Conservation (phyloP, 768 basidiomycete genomes). For the Calvatia gigantea region DNA sequence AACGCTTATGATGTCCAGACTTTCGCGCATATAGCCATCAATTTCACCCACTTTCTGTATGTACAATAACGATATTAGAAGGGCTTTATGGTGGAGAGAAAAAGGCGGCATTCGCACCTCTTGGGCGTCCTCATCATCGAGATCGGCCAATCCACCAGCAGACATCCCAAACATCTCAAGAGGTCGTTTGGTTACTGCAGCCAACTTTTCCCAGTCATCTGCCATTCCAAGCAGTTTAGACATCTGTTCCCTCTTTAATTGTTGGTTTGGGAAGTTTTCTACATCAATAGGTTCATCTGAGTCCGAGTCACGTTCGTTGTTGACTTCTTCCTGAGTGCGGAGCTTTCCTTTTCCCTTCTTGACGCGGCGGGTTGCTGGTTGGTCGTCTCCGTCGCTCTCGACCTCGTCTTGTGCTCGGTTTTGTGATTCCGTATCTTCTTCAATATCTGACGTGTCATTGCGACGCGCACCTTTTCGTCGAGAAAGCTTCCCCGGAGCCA, state of each 20-base stretch:
- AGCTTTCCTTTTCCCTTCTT: constrained; percentile 32
- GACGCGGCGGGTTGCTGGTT: constrained; percentile 22
- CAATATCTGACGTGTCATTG: constrained; percentile 57
- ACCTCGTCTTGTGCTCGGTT: constrained; percentile 38
- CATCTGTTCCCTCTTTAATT: constrained; percentile 52
- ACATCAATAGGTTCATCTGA: constrained; percentile 58
- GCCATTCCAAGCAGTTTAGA: constrained; percentile 53
- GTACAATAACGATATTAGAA: constrained; percentile 6
- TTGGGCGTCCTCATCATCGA: constrained; percentile 47
- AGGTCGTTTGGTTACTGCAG: constrained; percentile 40
- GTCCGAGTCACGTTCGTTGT: constrained; percentile 20
- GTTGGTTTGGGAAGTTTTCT: constrained; percentile 61
- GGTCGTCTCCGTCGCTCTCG: constrained; percentile 39
- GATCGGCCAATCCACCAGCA: constrained; percentile 59
- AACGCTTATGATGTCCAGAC: constrained; percentile 64
- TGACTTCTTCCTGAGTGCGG: constrained; percentile 21
- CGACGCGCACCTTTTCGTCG: constrained; percentile 35
- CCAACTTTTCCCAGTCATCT: constrained; percentile 59
- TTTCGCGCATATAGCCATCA: constrained; percentile 63
- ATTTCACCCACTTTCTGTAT: constrained; percentile 58
- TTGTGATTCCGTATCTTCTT: constrained; percentile 45
- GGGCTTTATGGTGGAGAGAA: neutral
- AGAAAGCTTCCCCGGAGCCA: constrained; percentile 37
- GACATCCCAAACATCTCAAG: constrained; percentile 40
- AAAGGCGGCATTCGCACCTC: constrained; percentile 36